phyloP scores from a whole-genome alignment of 1,139 yeast species.

The Pichia sp. region DNA sequence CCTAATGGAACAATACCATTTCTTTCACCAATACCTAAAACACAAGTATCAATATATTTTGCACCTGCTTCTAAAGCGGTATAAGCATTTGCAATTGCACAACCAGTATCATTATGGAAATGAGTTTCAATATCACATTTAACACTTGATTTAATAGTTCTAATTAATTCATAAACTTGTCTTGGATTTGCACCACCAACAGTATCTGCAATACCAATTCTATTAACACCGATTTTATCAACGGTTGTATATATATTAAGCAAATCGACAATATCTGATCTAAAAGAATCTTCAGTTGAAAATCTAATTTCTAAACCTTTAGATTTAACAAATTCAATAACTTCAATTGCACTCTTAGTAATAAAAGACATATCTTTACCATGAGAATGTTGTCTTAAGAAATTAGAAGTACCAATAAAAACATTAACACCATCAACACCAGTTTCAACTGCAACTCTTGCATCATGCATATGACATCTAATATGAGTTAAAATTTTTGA shows the following conservation, averaged over 20 bases:
- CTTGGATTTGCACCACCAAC: conserved; percentile 59
- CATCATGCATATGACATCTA: conserved; percentile 58
- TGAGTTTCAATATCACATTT: conserved; percentile 55
- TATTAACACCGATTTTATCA: conserved; percentile 52
- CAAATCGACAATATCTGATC: conserved; percentile 53
- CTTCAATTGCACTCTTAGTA: conserved; percentile 48
- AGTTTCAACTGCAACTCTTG: conserved; percentile 51
- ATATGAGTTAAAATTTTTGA: conserved; percentile 54
- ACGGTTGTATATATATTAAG: conserved; percentile 52
- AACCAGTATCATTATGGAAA: conserved; percentile 58
- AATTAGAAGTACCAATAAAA: conserved; percentile 53
- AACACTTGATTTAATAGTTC: conserved; percentile 52
- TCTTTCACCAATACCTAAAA: conserved; percentile 56
- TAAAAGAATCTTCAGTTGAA: conserved; percentile 52
- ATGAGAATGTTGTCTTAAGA: conserved; percentile 46
- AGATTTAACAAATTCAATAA: conserved; percentile 51
- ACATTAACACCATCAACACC: conserved; percentile 60
- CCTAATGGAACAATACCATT: conserved; percentile 57
- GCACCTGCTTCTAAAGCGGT: conserved; percentile 61
- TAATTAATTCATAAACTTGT: conserved; percentile 53
- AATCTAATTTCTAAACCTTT: conserved; percentile 54
- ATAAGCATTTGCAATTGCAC: conserved; percentile 58
- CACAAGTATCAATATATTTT: conserved; percentile 50
- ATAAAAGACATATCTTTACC: conserved; percentile 53
- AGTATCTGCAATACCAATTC: conserved; percentile 59